Evolutionary conservation across 2,329 filamentous ascomycete genomes (phyloP), one percentile per base, ranked within the genome.

Genomic region (Fusarium penzigii): DNA sequence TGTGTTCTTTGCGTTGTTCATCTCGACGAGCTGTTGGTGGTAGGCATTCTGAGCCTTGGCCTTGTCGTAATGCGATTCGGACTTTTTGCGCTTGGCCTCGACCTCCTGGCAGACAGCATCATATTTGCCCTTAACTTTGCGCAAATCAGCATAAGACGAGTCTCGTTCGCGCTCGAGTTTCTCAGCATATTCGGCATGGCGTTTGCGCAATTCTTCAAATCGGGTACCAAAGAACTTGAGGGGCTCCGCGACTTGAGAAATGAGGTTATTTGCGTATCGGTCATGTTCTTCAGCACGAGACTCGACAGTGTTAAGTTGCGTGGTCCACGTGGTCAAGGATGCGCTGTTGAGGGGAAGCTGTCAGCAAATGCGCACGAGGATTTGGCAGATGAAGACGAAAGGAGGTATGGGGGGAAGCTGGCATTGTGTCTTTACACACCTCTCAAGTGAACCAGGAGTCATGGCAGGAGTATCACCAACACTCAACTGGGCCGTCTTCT

Each of bases 1-100:
- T n/a, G 89, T 92, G 71, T 99, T 99, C 79, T 99, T 99, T 70
- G 88, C 83, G 69, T 99, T 99, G 74, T 94, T 90, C 94, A 97
- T 97, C 63, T 99, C 94, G 54, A 87, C 76, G 54, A 95, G 80
- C 72, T 97, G 93, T 69, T 96, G 91, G 66, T 96, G 90, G 72
- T 96, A 99, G 38, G 90, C 86, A 68, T 85, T 88, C 68, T 96
- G 90, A 8, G 93, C 92, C 76, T 97, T 99, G 57, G 84, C 77
- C 75, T 96, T 97, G 70, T 97, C 93, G 67, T 94, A 95, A n/a
- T 92, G 86, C 43, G 88, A 88, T 66, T 99, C 94, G 46, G 89
- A 86, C 80, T 99, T 99, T 78, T 97, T 97, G 66, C 94, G 88
- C 71, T 88, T 87, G 61, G 86, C 90, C 76, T 99, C 94, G 25